Evolutionary conservation across 305 asterid genomes (phyloP).

Genomic region (Petunia hybrid): DNA sequence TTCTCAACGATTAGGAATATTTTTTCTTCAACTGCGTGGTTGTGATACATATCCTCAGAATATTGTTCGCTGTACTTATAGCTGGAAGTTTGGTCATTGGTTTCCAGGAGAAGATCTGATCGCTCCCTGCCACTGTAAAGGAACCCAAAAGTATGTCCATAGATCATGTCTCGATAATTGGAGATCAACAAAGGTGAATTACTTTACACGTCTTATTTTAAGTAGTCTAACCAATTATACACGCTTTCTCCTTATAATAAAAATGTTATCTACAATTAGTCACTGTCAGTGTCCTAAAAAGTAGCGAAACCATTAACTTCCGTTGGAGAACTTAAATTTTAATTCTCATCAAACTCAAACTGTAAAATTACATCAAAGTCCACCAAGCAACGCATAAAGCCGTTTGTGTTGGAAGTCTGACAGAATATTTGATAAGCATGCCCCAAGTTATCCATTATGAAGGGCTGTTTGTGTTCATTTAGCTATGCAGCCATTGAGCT

Average conservation of each 20-base stretch:
- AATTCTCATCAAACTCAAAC: conserved; percentile 8
- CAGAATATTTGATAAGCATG: not conserved
- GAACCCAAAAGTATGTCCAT: conserved; percentile 97
- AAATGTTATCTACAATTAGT: conserved; percentile 11
- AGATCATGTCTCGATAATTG: conserved; percentile 98
- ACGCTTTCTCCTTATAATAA: too few relatives aligned
- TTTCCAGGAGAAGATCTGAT: conserved; percentile 90
- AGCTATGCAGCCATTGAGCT: conserved; percentile 16
- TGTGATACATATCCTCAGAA: not conserved
- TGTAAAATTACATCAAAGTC: conserved; percentile 19
- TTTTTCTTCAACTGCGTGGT: not conserved
- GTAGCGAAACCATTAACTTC: conserved; percentile 5
- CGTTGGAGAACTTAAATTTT: conserved; percentile 15
- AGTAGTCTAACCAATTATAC: too few relatives aligned
- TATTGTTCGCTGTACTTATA: conserved; percentile 29
- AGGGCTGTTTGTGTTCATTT: not conserved
- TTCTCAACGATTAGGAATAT: not conserved
- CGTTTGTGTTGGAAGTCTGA: not conserved
- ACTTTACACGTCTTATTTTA: not conserved
- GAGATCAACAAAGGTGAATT: conserved; percentile 93
- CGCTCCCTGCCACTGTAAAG: conserved; percentile 99
- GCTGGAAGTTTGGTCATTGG: conserved; percentile 34
- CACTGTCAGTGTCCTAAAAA: not conserved
- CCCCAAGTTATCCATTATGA: not conserved
- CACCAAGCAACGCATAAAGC: conserved; percentile 6